Base-by-base conservation (phyloP, 176 grass and related monocot species). In the Aegilops speltoides region DNA sequence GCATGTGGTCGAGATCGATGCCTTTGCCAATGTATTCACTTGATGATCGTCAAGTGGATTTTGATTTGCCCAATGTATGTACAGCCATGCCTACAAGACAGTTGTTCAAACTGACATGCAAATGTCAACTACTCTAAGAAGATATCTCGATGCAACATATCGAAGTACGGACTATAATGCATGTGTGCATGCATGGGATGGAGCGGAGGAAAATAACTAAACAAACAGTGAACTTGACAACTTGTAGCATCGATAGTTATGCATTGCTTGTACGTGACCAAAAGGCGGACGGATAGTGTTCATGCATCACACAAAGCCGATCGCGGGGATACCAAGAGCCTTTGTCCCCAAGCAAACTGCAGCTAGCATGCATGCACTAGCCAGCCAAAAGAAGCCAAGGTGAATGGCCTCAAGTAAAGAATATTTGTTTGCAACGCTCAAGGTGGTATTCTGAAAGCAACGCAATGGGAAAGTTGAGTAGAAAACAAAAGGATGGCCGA, bases 261-360 rank as follows among this genome's bases (percentile, higher is more conserved):
- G 74, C 20, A 45, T 83, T 76, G 64, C 64, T 81, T 88, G 52
- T n/a, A 71, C 68, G 20, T 66, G 59, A 71, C 14, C 38, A 84
- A 89, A 84, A 89, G 65, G 65, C 28, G 20, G 22, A 52, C 64
- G 22, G 14, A 61, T 48, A 4, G 54, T 6, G 8, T 8, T 8
- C 54, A 57, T 59, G 4, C 22, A 52, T n/a, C 29, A 36, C 29
- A 8, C 43, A 31, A 37, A 48, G 19, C 1, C 2, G 19, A 20
- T 20, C 31, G 77, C 10, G 22, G 77, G 12, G 6, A 57, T 19
- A 20, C 20, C 37, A 3, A 29, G 84, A 72, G 25, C 43, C 79
- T 87, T 83, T 66, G 56, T 72, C 43, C 32, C 79, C 84, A 90
- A 90, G 79, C 84, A 86, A 87, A 73, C 64, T 63, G n/a, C 68